These are phyloP conservation scores for Rhodotorula sp. DNA, from an alignment of 1,284 basidiomycete genomes.

Conservation along the genomic window DNA sequence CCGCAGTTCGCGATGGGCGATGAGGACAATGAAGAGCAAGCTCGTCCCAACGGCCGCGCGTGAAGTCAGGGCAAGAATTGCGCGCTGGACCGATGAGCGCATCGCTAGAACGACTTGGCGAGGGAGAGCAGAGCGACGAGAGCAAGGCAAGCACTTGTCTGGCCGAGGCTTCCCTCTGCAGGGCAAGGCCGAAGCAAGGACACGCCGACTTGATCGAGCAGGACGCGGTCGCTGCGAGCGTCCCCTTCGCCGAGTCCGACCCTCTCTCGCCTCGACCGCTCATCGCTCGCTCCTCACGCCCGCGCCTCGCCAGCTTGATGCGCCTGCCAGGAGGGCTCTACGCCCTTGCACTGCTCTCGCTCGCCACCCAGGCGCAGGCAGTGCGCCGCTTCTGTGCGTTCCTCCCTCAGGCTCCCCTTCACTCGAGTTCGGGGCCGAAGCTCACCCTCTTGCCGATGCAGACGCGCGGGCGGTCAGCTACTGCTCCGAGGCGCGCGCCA, in stretches of 20 bases:
- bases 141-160: too few relatives aligned
- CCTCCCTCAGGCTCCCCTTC: background rate
- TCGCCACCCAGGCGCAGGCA: background rate
- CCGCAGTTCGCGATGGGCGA: too few relatives aligned
- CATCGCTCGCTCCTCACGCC: background rate
- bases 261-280: background rate
- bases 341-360: background rate
- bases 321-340: background rate
- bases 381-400: background rate
- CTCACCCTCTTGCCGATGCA: background rate
- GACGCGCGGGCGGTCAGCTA: constrained; percentile 26
- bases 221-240: too few relatives aligned
- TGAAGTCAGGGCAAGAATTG: background rate
- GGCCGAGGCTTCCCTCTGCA: too few relatives aligned
- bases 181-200: too few relatives aligned
- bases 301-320: background rate
- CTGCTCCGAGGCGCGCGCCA: constrained; percentile 30
- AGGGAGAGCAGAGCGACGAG: background rate
- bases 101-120: background rate
- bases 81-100: background rate
- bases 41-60: background rate
- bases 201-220: background rate
- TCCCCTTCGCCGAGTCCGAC: too few relatives aligned
- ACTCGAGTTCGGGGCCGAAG: background rate
- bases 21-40: too few relatives aligned